Percentiles rank a stretch among this genome's conserved stretches.
These are phyloP conservation scores for Cyberlindnera sargentensis DNA, from an alignment of 805 yeast genomes.

Conservation along the genomic window DNA sequence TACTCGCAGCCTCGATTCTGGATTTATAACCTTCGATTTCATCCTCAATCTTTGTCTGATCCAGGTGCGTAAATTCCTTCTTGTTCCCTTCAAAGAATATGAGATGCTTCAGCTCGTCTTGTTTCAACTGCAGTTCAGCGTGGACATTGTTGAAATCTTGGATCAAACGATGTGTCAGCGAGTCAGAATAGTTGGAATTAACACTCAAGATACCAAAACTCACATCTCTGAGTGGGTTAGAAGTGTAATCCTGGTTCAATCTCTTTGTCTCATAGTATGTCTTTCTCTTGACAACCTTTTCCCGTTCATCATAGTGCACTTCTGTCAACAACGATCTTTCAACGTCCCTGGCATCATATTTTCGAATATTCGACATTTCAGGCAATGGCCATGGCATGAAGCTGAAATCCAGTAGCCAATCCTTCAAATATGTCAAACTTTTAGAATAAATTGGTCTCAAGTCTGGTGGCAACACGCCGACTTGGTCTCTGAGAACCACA, in stretches of 20 bases:
- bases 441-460: slow-evolving; percentile 67
- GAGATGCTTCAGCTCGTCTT: slow-evolving; percentile 40
- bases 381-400: slow-evolving; percentile 69
- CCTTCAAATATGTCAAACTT: slow-evolving; percentile 51
- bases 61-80: slow-evolving; percentile 34
- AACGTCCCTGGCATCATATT: slow-evolving; percentile 65
- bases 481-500: slow-evolving; percentile 74
- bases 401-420: slow-evolving; percentile 47
- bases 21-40: slow-evolving; percentile 38
- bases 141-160: slow-evolving; percentile 46
- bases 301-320: slow-evolving; percentile 43
- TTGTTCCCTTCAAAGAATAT: slow-evolving; percentile 35
- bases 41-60: slow-evolving; percentile 36
- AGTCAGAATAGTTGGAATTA: slow-evolving; percentile 29
- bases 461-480: slow-evolving; percentile 77
- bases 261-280: slow-evolving; percentile 53
- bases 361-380: slow-evolving; percentile 55
- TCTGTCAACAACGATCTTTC: slow-evolving; percentile 72
- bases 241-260: slow-evolving; percentile 56
- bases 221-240: slow-evolving; percentile 58
- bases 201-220: slow-evolving; percentile 45
- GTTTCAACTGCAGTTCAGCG: slow-evolving; percentile 34
- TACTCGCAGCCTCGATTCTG: slow-evolving; percentile 25
- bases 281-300: slow-evolving; percentile 36
- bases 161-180: slow-evolving; percentile 58